These are phyloP conservation scores for Acacia concinna DNA, from an alignment of 331 rosid genomes.

Conservation along the genomic window DNA sequence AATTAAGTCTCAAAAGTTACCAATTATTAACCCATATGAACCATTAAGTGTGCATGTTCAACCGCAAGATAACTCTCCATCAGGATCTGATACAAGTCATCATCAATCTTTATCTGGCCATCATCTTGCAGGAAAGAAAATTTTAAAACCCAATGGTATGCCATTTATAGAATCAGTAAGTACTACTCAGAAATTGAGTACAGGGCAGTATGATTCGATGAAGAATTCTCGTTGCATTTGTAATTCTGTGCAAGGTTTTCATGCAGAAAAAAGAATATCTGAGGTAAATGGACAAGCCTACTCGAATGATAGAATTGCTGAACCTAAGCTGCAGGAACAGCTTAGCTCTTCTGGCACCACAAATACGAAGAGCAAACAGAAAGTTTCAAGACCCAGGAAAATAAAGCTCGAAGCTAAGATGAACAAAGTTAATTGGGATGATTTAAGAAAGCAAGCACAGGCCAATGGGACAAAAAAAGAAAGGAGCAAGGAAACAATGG, in stretches of 20 bases:
- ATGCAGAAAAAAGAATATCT: conserved; percentile 34
- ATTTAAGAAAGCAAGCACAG: conserved; percentile 62
- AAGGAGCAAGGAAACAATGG: conserved; percentile 58
- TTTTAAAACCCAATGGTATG: conserved; percentile 37
- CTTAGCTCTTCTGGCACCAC: conserved; percentile 34
- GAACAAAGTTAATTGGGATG: conserved; percentile 66
- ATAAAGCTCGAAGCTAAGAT: conserved; percentile 46
- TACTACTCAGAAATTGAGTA: conserved; percentile 28
- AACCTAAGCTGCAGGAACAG: conserved; percentile 40
- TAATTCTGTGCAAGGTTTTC: conserved; percentile 35
- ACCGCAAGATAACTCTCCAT: conserved; percentile 36
- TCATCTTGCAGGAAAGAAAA: conserved; percentile 37
- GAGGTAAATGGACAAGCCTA: conserved; percentile 32
- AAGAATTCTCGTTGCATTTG: conserved; percentile 34
- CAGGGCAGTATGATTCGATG: conserved; percentile 34
- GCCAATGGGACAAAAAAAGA: conserved; percentile 46
- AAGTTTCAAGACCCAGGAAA: conserved; percentile 53
- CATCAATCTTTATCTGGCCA: conserved; percentile 36
- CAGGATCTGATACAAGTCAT: conserved; percentile 31
- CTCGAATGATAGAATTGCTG: conserved; percentile 32
- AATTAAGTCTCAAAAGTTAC: conserved; percentile 39
- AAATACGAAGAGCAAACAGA: conserved; percentile 35
- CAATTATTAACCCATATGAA: conserved; percentile 39
- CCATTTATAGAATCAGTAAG: conserved; percentile 35
- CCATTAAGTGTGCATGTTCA: conserved; percentile 39